phyloP scores from a whole-genome alignment of 768 basidiomycete species.

The Amanita polypyramis region DNA sequence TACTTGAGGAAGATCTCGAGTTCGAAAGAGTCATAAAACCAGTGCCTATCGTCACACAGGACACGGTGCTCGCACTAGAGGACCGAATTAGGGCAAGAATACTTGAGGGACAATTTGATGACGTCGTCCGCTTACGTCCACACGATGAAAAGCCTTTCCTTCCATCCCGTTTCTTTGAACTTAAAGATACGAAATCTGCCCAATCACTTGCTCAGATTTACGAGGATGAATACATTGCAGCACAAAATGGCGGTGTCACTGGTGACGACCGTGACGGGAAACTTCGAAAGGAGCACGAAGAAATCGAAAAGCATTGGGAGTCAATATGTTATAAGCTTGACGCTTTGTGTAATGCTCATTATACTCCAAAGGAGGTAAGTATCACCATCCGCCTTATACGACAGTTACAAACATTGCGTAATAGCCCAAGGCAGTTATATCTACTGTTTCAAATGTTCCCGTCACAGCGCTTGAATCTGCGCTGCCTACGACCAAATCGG shows the following conservation, averaged over 20 bases:
- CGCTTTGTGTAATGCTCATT: constrained; percentile 90
- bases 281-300: constrained; percentile 79
- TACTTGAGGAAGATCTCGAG: constrained; percentile 90
- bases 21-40: constrained; percentile 86
- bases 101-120: constrained; percentile 77
- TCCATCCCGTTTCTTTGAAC: constrained; percentile 80
- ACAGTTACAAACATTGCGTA: background rate
- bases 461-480: constrained; percentile 84
- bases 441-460: constrained; percentile 73
- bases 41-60: constrained; percentile 85
- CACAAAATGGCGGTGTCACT: constrained; percentile 40
- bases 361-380: constrained; percentile 85
- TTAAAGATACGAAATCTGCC: constrained; percentile 80
- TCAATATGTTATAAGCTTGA: constrained; percentile 82
- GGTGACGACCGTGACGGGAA: constrained; percentile 82
- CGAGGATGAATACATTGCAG: constrained; percentile 80
- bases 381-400: background rate
- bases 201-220: constrained; percentile 94
- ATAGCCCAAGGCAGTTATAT: constrained; percentile 84
- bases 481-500: constrained; percentile 71
- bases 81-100: constrained; percentile 88
- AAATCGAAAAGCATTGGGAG: constrained; percentile 78
- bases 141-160: constrained; percentile 83
- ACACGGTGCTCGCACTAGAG: constrained; percentile 71
- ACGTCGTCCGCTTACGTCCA: constrained; percentile 76